Base-by-base conservation (phyloP, 1,284 basidiomycete species). In the Xerocomus nothofagi region DNA sequence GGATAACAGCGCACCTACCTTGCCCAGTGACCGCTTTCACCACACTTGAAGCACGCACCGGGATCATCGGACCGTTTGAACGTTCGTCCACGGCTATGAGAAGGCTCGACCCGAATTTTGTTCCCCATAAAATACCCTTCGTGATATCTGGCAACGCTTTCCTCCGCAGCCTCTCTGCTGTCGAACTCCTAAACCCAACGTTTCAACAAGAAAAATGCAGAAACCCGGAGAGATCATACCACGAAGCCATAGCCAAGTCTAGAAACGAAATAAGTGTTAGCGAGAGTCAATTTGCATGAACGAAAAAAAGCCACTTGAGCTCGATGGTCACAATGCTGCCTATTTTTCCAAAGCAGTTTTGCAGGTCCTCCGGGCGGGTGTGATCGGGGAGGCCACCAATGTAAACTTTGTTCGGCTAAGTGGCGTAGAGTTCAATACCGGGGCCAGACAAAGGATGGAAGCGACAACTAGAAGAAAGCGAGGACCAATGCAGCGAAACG, bases 101-200 rank as follows among this genome's bases (percentile, higher is more conserved):
- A 91, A 15, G 86, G 69, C 65, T 92, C 90, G 12, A 92, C 90
- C 15, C 86, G 82, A 51, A 92, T 91, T 72, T 89, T 89, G 67
- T 89, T 91, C 36, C 90, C 89, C 87, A 92, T 89, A 65, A 92
- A 92, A 54, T 76, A 84, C 2, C 89, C 89, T 73, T 91, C 88
- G 58, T 92, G 79, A 60, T 91, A 92, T 61, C 91, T 91, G 9
- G 84, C 78, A 9, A 92, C 88, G 54, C 88, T 89, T 67, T 89
- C 86, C 64, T 91, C 86, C 5, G 90, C 89, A 36, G 90, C 85
- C 61, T 88, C 83, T 38, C 79, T 78, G 37, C 51, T 84, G 32
- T 90, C 88, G 59, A 92, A 92, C 81, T 92, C 89, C 88, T 91
- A 59, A 43, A 39, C n/a, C 34, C 20, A 12, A 27, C 23, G 36